Conservation (phyloP, 352 stramenopile species). For the Globisporangium alternatum region DNA sequence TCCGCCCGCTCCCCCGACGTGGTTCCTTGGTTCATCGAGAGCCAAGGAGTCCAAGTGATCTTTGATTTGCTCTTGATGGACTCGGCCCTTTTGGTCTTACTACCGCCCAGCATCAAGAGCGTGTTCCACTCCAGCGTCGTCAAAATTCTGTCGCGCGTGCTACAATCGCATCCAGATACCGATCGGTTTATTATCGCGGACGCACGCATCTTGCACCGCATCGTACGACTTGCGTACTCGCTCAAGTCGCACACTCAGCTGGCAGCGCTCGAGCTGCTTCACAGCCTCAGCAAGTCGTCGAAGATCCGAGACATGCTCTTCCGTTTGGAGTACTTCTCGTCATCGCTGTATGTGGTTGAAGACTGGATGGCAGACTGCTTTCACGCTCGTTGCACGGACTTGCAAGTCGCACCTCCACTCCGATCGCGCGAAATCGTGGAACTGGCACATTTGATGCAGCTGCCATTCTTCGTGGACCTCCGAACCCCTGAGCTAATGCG, state of each 20-base stretch:
- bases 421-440: slow-evolving; percentile 16
- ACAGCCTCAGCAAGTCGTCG: slow-evolving; percentile 12
- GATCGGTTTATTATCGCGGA: slow-evolving; percentile 3
- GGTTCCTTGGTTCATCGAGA: slow-evolving; percentile 11
- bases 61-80: slow-evolving; percentile 14
- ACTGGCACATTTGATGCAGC: slow-evolving; percentile 22
- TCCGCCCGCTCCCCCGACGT: neutral
- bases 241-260: slow-evolving; percentile 23
- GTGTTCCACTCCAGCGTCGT: slow-evolving; percentile 1
- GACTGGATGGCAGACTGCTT: neutral
- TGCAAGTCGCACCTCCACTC: slow-evolving; percentile 18
- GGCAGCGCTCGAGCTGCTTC: slow-evolving; percentile 23
- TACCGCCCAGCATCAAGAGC: neutral
- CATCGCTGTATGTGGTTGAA: slow-evolving; percentile 3
- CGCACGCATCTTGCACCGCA: slow-evolving; percentile 24
- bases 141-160: neutral
- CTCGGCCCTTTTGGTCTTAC: neutral
- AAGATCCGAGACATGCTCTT: slow-evolving; percentile 12
- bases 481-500: slow-evolving; percentile 24
- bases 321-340: slow-evolving; percentile 14
- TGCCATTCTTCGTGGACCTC: slow-evolving; percentile 32
- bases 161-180: neutral
- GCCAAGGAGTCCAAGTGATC: neutral
- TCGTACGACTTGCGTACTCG: slow-evolving; percentile 25
- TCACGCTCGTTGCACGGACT: neutral